phyloP scores from a whole-genome alignment of 2,329 filamentous ascomycete species.

The Sporothrix sp. region DNA sequence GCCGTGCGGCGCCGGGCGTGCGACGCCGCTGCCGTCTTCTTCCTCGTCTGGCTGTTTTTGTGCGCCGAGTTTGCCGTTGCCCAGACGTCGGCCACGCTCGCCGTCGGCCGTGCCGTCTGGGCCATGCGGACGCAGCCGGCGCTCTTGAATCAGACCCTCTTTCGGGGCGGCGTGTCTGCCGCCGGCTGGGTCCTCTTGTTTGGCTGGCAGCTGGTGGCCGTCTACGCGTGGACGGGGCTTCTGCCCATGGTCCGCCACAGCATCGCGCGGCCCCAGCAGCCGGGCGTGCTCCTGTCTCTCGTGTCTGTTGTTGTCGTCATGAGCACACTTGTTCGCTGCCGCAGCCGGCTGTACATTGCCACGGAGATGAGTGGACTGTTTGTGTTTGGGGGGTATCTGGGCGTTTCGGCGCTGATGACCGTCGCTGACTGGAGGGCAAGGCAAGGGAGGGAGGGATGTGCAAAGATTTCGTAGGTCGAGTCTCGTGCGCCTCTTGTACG shows the following conservation, averaged over 20 bases:
- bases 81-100: constrained; percentile 21
- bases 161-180: constrained; percentile 10
- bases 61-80: constrained; percentile 24
- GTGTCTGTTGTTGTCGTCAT: constrained; percentile 11
- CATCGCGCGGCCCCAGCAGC: background rate
- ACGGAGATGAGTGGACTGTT: constrained; percentile 30
- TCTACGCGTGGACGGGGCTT: constrained; percentile 12
- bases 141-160: constrained; percentile 13
- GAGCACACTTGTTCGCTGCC: constrained; percentile 23
- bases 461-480: background rate
- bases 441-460: background rate
- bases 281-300: constrained; percentile 18
- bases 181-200: background rate
- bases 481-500: too few species aligned
- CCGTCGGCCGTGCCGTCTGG: constrained; percentile 20
- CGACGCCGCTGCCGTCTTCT: constrained; percentile 11
- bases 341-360: constrained; percentile 30
- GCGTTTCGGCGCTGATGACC: constrained; percentile 7
- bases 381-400: constrained; percentile 20
- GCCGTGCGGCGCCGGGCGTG: too few species aligned
- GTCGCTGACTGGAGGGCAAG: background rate
- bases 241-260: constrained; percentile 14
- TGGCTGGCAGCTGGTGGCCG: constrained; percentile 12
- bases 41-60: constrained; percentile 22
- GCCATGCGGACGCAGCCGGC: constrained; percentile 11